Percentiles rank a stretch among this genome's conserved stretches.
Conservation (phyloP, 129 eudicot genomes). For the Cynara cardunculus region DNA sequence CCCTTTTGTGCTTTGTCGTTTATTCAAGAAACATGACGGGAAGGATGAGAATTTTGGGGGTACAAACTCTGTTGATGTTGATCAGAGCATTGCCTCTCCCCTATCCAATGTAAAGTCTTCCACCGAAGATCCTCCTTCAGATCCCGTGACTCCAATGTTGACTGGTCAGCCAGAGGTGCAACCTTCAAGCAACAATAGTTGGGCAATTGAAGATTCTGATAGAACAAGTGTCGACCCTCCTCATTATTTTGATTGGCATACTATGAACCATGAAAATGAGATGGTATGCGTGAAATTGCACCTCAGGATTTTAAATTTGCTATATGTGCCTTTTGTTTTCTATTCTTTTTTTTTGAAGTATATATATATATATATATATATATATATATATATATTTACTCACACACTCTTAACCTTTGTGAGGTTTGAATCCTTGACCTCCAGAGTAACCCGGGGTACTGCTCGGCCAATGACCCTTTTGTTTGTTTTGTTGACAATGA, state of each 20-base stretch:
- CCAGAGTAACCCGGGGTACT: background rate
- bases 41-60: slow-evolving; percentile 53
- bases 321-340: background rate
- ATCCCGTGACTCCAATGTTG: slow-evolving; percentile 34
- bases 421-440: background rate
- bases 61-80: slow-evolving; percentile 45
- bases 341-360: background rate
- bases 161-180: slow-evolving; percentile 25
- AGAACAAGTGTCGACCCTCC: slow-evolving; percentile 24
- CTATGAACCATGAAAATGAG: slow-evolving; percentile 20
- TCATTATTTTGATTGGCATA: slow-evolving; percentile 30
- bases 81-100: slow-evolving; percentile 31
- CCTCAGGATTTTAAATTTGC: slow-evolving; percentile 15
- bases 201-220: slow-evolving; percentile 6
- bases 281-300: slow-evolving; percentile 20
- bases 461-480: background rate
- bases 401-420: background rate
- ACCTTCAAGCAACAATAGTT: slow-evolving; percentile 15
- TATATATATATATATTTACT: no score
- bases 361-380: no score
- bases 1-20: slow-evolving; percentile 71
- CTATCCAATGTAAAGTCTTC: slow-evolving; percentile 38
- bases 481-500: background rate
- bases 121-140: slow-evolving; percentile 44
- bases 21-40: slow-evolving; percentile 59